Base-by-base conservation (phyloP, 2,329 filamentous ascomycete species). In the Diplodia intermedia region DNA sequence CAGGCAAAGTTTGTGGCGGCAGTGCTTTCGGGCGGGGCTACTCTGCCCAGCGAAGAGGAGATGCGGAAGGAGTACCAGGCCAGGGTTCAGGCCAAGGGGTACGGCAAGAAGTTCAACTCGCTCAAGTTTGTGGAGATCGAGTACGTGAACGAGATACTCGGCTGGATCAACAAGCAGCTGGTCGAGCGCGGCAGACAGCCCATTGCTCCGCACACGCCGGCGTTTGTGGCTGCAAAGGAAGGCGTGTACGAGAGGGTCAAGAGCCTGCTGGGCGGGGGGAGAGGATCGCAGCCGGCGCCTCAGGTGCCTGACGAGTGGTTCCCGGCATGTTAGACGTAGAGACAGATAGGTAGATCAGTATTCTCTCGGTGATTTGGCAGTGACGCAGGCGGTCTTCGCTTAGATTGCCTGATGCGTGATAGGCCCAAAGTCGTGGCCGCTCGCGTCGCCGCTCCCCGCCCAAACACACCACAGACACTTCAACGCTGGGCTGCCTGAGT, bases 1-100 rank as follows among this genome's bases (percentile, higher is more conserved):
- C 90, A 92, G 73, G 88, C 88, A 0, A 86, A 89, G 70, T 84
- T 83, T 0, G 79, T 90, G 0, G 85, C 89, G 0, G 83, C 86
- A 2, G 84, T 89, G 0, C 81, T 89, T 4, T 80, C 85, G 0
- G 87, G 86, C 0, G 79, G 81, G 38, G 82, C 82, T 0, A 69
- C 72, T 1, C 73, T 90, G 23, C 88, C 88, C 0, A 69, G 74
- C 0, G 62, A 75, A 38, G 77, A 79, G 1, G 76, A 71, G 0
- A 87, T 84, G 81, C 72, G 81, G 47, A 57, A 54, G 0, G 82
- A 84, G 67, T 84, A 83, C 67, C 49, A 71, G 1, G 71, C 74
- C 18, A 73, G 75, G 9, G 70, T 84, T 4, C 65, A 69, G 40
- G 69, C 61, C 4, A 83, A 81, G 69, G 82, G 82, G 1, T 74